Evolutionary conservation across 2,329 filamentous ascomycete genomes (phyloP), one percentile per base, ranked within the genome.

Genomic region (Claviceps quebecensis): DNA sequence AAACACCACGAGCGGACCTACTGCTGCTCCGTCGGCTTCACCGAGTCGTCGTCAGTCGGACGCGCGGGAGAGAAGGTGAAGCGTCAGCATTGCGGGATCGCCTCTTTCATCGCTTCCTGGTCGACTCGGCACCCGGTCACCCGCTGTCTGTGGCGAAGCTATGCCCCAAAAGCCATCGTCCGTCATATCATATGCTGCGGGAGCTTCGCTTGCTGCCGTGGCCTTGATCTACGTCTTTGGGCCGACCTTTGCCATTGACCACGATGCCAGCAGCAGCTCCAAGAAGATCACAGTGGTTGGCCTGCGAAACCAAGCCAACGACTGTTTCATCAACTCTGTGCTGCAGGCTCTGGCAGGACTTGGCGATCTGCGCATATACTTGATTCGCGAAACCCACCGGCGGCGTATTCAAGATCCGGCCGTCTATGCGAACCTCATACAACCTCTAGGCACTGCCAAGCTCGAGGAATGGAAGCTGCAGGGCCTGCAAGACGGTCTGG

Each of bases 141-240:
- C 6, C 36, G 26, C 17, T 36, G 8, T 5, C 47, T 53, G 50
- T 43, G 9, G 8, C 17, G 14, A 44, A 36, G 43, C 3, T 29
- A 70, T 69, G 68, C 65, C 63, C 53, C 65, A 68, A 47, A 69
- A 65, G 55, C 60, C 66, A 53, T 56, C 58, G 50, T 65, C 65
- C 26, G 67, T 69, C 60, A 87, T 88, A 60, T 88, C 87, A 45
- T 98, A 98, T 70, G 93, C 93, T 62, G 93, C 91, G 54, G 91
- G 91, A 60, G 93, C 91, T 54, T 95, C 90, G 51, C 84, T 98
- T 56, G 93, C 93, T 52, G 93, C 93, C 55, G 87, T 95, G 56
- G 91, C 93, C 36, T 80, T 97, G 53, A 87, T 97, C 65, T 98
- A 97, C 69, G 91, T 97, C 60, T 97, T 98, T 69, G 89, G 85